Base-by-base conservation (phyloP, 2,329 filamentous ascomycete species). In the Cladophialophora carrionii region DNA sequence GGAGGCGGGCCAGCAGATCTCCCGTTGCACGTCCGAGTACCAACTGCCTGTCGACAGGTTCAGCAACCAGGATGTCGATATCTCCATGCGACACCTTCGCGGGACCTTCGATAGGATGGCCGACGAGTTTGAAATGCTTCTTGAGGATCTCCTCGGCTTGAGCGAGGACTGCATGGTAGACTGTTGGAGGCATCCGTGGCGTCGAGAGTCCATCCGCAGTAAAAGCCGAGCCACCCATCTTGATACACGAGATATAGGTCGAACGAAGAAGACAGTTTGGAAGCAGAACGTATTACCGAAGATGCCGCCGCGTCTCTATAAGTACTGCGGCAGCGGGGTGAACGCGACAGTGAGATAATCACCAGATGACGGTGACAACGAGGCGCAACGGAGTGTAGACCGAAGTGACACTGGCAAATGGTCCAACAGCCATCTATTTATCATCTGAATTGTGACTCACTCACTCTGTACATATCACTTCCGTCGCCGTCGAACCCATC, bases 61-160 rank as follows among this genome's bases (percentile, higher is more conserved):
- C 73, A 0, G 88, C 86, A 2, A 91, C 82, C 1, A 92, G 75
- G 64, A 93, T 81, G 75, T 95, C 91, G 43, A 96, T 78, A 69
- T 95, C 91, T 22, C 91, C 91, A 72, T 86, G 84, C 70, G 87
- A 84, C 0, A 69, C 49, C 75, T 95, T 95, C 0, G 75, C 87
- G 0, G 90, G 90, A 0, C 85, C 88, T 70, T 92, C 89, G 31
- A 88, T 84, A 0, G 90, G 87, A 0, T 83, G 81, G 0, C 81
- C 83, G 4, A 90, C 85, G 7, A 77, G 78, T 0, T 77, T 61
- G 70, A 85, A 91, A 3, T 88, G 76, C 1, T 78, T 71, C 0
- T 76, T 75, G 0, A 90, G 81, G 1, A 81, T 74, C 0, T 72
- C 63, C 29, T 81, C 77, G 65, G 69, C 29, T 0, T 78, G 72